Evolutionary conservation across 164 flowering plant species (phyloP).

Genomic region (Stephania japonica): DNA sequence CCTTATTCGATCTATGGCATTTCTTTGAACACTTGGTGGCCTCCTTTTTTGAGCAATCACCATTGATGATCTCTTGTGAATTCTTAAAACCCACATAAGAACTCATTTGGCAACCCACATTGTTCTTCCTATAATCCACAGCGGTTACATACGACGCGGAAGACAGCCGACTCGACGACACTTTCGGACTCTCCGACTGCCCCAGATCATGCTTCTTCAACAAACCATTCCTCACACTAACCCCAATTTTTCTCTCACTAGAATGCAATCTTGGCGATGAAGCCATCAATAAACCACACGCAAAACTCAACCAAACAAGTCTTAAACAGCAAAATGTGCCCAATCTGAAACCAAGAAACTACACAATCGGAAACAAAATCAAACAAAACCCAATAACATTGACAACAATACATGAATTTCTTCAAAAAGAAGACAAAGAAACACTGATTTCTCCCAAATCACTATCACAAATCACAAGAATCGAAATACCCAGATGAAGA

Average conservation of each 20-base stretch:
- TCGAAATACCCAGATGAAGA: not conserved
- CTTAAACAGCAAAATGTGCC: not conserved
- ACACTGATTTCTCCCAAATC: not conserved
- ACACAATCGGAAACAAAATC: not conserved
- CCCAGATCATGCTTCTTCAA: not conserved
- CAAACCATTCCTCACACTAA: not conserved
- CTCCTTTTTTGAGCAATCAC: slow-evolving; percentile 15
- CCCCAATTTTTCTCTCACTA: not conserved
- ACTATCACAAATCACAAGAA: not conserved
- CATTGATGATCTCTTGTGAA: too few relatives aligned
- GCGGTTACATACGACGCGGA: slow-evolving; percentile 22
- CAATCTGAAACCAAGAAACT: not conserved
- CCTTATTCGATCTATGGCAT: slow-evolving; percentile 21
- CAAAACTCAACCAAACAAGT: not conserved
- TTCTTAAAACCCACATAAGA: too few relatives aligned
- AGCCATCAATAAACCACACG: not conserved
- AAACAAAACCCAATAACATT: not conserved
- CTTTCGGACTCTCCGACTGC: slow-evolving; percentile 17
- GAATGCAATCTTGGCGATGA: slow-evolving; percentile 1
- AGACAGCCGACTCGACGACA: slow-evolving; percentile 24
- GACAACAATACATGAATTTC: not conserved
- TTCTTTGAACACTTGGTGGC: slow-evolving; percentile 15
- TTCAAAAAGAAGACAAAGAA: not conserved
- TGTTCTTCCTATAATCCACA: slow-evolving; percentile 18
- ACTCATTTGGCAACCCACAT: not conserved